Evolutionary conservation across 768 basidiomycete genomes (phyloP).

Genomic region (Lactifluus hygrophoroides): DNA sequence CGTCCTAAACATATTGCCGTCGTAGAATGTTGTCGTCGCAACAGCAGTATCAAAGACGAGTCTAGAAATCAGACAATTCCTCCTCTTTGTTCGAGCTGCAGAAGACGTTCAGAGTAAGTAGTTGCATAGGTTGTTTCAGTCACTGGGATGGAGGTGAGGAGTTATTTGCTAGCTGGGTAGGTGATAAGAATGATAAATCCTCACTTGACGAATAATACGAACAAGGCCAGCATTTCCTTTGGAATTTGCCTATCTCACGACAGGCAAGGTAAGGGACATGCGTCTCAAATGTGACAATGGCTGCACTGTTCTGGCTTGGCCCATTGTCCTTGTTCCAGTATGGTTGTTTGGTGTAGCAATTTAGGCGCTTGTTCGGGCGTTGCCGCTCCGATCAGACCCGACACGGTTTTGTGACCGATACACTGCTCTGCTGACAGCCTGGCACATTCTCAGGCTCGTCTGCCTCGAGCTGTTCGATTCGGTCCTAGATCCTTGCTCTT

Average conservation of each 20-base stretch:
- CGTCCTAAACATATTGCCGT: constrained; percentile 69
- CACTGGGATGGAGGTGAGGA: constrained; percentile 41
- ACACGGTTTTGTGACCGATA: too few relatives aligned
- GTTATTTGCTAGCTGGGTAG: not conserved
- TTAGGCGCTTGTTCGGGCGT: not conserved
- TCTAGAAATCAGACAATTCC: constrained; percentile 45
- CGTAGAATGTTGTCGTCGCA: constrained; percentile 69
- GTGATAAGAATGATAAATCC: constrained; percentile 22
- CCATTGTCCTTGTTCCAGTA: too few relatives aligned
- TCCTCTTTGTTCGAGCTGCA: constrained; percentile 38
- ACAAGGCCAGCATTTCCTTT: constrained; percentile 38
- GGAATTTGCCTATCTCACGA: constrained; percentile 42
- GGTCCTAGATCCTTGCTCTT: too few relatives aligned
- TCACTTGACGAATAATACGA: constrained; percentile 52
- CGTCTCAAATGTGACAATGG: constrained; percentile 11
- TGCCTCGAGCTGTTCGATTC: too few relatives aligned
- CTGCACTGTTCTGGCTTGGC: not conserved
- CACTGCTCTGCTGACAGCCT: too few relatives aligned
- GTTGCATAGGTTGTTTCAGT: constrained; percentile 33
- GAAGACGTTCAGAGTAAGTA: constrained; percentile 30
- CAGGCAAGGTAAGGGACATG: constrained; percentile 50
- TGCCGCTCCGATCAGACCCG: too few relatives aligned
- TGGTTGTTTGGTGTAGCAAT: too few relatives aligned
- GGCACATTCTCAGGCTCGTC: too few relatives aligned
- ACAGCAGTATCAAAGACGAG: constrained; percentile 62